Conservation (phyloP, 2,329 filamentous ascomycete genomes). For the Sporothrix sp. region DNA sequence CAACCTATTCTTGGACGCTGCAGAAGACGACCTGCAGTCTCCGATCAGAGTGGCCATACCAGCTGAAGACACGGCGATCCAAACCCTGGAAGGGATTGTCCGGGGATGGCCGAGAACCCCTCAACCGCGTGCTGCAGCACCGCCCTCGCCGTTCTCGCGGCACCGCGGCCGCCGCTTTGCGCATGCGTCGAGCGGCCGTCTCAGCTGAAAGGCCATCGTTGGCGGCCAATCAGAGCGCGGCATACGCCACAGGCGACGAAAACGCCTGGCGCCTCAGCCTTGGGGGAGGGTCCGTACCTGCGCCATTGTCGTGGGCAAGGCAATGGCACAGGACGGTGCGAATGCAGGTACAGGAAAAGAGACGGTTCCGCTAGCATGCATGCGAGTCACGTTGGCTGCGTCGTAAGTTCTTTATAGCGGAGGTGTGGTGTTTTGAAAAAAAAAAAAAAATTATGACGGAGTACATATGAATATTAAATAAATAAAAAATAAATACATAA, state of each 20-base stretch:
- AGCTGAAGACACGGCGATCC: background rate
- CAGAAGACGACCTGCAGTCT: background rate
- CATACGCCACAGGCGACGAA: conserved; percentile 2
- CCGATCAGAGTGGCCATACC: conserved; percentile 4
- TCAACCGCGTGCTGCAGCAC: background rate
- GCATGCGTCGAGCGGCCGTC: background rate
- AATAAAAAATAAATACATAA: background rate
- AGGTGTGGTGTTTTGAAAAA: too few species aligned
- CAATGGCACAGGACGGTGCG: background rate
- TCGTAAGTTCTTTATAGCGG: too few species aligned
- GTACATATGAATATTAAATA: background rate
- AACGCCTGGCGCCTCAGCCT: conserved; percentile 13
- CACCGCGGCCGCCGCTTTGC: too few species aligned
- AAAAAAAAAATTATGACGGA: too few species aligned
- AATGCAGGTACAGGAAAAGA: background rate
- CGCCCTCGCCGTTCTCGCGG: too few species aligned
- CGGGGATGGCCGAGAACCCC: too few species aligned
- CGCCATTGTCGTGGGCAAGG: background rate
- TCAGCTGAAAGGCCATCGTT: conserved; percentile 3
- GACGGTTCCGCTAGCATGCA: too few species aligned
- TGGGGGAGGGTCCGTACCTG: background rate
- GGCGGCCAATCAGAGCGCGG: conserved; percentile 6
- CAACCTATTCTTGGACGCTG: background rate
- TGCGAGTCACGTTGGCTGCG: too few species aligned
- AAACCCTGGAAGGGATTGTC: background rate